phyloP scores from a whole-genome alignment of 768 basidiomycete species.

The Thelephora aurantiotincta region DNA sequence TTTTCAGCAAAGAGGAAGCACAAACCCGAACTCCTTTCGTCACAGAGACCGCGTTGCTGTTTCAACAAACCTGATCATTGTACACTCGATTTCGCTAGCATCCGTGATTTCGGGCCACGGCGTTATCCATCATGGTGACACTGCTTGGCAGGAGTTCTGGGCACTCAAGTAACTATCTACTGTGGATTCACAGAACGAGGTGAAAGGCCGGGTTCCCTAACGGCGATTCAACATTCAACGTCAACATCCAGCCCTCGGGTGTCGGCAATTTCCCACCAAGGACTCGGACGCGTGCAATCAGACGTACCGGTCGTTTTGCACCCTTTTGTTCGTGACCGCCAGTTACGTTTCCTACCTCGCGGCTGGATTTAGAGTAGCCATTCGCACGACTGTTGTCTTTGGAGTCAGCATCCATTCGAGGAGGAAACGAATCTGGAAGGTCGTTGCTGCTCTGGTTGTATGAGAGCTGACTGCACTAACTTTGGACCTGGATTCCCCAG shows the following conservation, averaged over 20 bases:
- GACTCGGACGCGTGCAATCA: conserved; percentile 31
- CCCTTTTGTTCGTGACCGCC: conserved; percentile 59
- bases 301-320: conserved; percentile 46
- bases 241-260: conserved; percentile 40
- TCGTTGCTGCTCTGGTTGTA: conserved; percentile 47
- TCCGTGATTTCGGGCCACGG: no score
- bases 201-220: conserved; percentile 28
- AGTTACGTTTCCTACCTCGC: conserved; percentile 51
- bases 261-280: conserved; percentile 49
- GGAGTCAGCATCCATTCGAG: conserved; percentile 64
- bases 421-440: conserved; percentile 64
- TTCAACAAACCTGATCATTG: conserved; percentile 32
- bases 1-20: no score
- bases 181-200: conserved; percentile 52
- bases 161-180: conserved; percentile 31
- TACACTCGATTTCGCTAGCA: conserved; percentile 18
- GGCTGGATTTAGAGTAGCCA: conserved; percentile 46
- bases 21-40: no score
- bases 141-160: conserved; percentile 26
- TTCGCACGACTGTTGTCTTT: conserved; percentile 43
- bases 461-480: not conserved
- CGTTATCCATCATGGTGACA: no score
- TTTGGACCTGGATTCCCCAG: conserved; percentile 21
- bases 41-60: no score
- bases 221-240: no score